Base-by-base conservation (phyloP, 768 basidiomycete genomes). In the Boletus rufocinnamomeus region DNA sequence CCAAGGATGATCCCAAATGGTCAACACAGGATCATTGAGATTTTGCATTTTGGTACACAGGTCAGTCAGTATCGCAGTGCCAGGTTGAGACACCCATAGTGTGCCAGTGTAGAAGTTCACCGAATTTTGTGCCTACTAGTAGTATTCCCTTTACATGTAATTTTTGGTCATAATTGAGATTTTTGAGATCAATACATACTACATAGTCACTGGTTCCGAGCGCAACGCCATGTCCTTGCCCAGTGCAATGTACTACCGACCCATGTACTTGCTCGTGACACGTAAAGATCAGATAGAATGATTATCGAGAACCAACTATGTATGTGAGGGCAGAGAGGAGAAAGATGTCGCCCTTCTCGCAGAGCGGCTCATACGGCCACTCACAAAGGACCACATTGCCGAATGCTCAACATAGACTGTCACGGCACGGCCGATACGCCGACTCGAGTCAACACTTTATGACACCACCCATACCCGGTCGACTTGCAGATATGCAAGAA, bases 401-500 rank as follows among this genome's bases (percentile, higher is more conserved):
- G 6, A 45, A n/a, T n/a, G n/a, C 34, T 2, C 52, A 49, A 45
- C 57, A 45, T 41, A 52, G 54, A 49, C 13, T 27, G 2, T 38
- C 49, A 6, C 57, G 51, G 14, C 54, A 37, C n/a, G 55, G 50
- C 50, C 40, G 13, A 34, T n/a, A 53, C 13, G 6, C 53, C 6
- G 6, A 41, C 27, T 34, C 60, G 43, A 54, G 40, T 23, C 64
- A 49, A 14, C 62, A 58, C 32, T 17, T 41, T 16, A 21, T 64
- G 59, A 63, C 73, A 1, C 67, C 72, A 8, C 64, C 72, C 14
- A 57, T 69, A 43, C 64, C 64, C 2, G 66, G 72, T 19, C 73
- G 63, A 56, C 35, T 50, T 17, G 72, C 69, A 30, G 78, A 76
- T 37, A 71, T 74, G 5, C 68, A 66, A 27, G 79, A 79, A 23